Evolutionary conservation across 129 eudicot species (phyloP), one percentile per base, ranked within the genome.

Genomic region (Rutidosis leptorrhynchoides): DNA sequence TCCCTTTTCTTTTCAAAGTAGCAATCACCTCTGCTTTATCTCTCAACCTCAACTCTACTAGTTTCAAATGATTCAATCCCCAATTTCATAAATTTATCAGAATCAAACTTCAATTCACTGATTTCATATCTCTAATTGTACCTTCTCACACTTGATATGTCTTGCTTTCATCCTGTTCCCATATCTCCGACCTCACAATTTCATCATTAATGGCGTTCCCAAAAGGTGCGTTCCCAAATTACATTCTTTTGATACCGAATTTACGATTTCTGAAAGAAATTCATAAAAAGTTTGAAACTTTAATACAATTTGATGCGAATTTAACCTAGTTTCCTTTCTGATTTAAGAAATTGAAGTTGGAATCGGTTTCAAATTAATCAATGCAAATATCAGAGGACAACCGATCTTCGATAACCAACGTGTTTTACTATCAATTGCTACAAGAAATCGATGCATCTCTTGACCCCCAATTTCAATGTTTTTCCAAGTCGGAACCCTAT

Each of bases 361-460:
- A 68, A 54, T 27, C 11, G 55, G 55, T 23, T n/a, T 54, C 32
- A 21, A 45, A 59, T 65, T 76, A 6, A 48, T 49, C 78, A 51
- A 82, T 80, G 88, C 88, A 69, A 80, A 83, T 83, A 61, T 70
- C 79, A 8, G 73, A 67, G 35, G 76, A 60, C 56, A 79, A 67
- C 33, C 78, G 86, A 83, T 81, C 84, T 68, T 69, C 26, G 37
- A 69, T 75, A 84, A 73, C 86, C 8, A 73, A 75, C 62, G 53
- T 81, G 1, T 64, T 78, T 62, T 80, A 55, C 78, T 68, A 49
- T 65, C 77, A 78, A 67, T 64, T 85, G 29, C 45, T 77, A 56
- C 81, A 77, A 33, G 82, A 80, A 48, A 40, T 74, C 10, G 87
- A 82, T 55, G 69, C 70, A 17, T 79, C 65, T 22, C 45, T 62